phyloP scores from a whole-genome alignment of 257 asterid genomes.

The Ocimum tenuiflorum region DNA sequence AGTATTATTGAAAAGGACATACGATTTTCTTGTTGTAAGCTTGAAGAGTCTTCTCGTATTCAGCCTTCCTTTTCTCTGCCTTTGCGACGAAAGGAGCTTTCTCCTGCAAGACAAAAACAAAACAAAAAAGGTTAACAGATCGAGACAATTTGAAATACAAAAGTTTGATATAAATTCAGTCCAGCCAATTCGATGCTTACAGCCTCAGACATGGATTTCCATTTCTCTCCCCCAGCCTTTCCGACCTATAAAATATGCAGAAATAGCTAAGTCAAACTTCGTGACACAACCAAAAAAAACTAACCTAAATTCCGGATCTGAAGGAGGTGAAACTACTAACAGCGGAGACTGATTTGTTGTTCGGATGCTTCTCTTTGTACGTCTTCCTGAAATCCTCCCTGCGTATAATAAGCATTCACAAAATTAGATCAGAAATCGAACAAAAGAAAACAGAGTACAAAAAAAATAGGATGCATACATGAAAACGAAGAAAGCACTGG shows the following conservation, averaged over 20 bases:
- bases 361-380: conserved; percentile 73
- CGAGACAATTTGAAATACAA: accelerated
- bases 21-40: conserved; percentile 68
- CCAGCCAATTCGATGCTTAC: conserved; percentile 25
- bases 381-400: conserved; percentile 84
- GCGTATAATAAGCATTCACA: neutral
- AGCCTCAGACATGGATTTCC: conserved; percentile 65
- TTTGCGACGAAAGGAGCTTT: conserved; percentile 67
- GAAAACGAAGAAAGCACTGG: conserved; percentile 87
- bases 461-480: conserved; percentile 34
- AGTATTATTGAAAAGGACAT: neutral
- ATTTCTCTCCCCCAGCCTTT: conserved; percentile 83
- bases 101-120: conserved; percentile 37
- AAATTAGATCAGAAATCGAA: neutral
- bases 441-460: neutral
- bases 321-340: conserved; percentile 26
- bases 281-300: neutral
- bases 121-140: neutral
- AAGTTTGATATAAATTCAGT: neutral
- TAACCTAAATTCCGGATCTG: conserved; percentile 8
- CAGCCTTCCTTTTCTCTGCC: conserved; percentile 71
- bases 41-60: conserved; percentile 55
- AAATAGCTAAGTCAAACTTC: neutral
- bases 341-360: conserved; percentile 73
- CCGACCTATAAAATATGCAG: conserved; percentile 43